Evolutionary conservation across 2,329 filamentous ascomycete genomes (phyloP).

Genomic region (Fusarium keratoplasticum): DNA sequence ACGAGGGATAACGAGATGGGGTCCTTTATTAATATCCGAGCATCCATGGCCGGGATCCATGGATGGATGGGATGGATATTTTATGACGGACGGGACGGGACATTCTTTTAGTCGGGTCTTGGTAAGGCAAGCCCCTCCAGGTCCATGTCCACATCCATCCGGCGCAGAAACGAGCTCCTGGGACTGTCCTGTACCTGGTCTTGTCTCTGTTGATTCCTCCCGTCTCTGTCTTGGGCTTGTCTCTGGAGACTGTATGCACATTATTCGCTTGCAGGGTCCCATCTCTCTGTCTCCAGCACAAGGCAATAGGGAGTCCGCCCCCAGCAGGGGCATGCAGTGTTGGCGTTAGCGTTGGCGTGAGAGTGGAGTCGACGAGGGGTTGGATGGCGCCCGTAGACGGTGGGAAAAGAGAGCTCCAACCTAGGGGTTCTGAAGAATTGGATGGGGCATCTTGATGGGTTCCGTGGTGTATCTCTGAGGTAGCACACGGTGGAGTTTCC

Average conservation of each 20-base stretch:
- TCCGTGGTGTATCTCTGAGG: constrained; percentile 3
- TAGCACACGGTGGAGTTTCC: not conserved
- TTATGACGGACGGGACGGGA: constrained; percentile 10
- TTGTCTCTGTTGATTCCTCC: not conserved
- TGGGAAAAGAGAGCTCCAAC: constrained; percentile 3
- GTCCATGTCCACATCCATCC: not conserved
- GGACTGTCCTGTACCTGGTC: not conserved
- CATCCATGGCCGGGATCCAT: constrained; percentile 8
- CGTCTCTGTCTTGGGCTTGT: not conserved
- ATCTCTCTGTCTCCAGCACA: not conserved
- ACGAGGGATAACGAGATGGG: constrained; percentile 26
- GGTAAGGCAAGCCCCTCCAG: not conserved
- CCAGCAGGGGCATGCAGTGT: constrained; percentile 24
- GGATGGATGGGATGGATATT: constrained; percentile 11
- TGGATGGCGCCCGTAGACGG: constrained; percentile 8
- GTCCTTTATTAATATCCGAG: constrained; percentile 29
- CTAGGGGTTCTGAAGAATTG: constrained; percentile 12
- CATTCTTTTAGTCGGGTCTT: not conserved
- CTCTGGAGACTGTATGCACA: not conserved
- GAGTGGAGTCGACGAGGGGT: constrained; percentile 27
- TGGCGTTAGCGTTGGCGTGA: constrained; percentile 33
- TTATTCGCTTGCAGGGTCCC: not conserved
- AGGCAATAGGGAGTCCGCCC: not conserved
- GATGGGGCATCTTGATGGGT: not conserved
- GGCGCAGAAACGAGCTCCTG: not conserved